phyloP scores from a whole-genome alignment of 805 yeast species.

The Vanderwaltozyma polyspora region DNA sequence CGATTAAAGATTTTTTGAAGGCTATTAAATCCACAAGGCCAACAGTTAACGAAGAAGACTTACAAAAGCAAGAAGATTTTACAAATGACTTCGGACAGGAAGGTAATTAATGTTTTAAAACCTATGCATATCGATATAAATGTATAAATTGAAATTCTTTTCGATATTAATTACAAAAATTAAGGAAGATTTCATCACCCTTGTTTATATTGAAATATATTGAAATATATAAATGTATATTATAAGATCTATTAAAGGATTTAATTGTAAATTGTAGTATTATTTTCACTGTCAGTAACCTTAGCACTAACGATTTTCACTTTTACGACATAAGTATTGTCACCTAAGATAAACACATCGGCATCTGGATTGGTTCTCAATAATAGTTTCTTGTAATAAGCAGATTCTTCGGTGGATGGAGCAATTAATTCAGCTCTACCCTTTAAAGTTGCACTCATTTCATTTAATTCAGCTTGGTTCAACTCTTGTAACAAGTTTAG shows the following conservation, averaged over 20 bases:
- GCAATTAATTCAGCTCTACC: conserved; percentile 56
- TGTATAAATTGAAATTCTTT: too few species aligned
- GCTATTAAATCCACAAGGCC: conserved; percentile 89
- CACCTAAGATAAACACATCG: conserved; percentile 51
- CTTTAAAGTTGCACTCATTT: conserved; percentile 69
- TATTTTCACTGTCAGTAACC: conserved; percentile 69
- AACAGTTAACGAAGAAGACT: conserved; percentile 80
- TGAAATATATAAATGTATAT: too few species aligned
- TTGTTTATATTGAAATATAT: too few species aligned
- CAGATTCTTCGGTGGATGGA: conserved; percentile 37
- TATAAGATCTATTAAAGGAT: too few species aligned
- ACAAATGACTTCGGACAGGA: conserved; percentile 96
- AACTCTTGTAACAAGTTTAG: conserved; percentile 57
- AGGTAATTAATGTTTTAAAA: conserved; percentile 40
- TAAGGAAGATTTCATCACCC: too few species aligned
- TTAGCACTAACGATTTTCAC: conserved; percentile 57
- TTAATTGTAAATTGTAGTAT: conserved; percentile 29
- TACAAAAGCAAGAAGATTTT: conserved; percentile 72
- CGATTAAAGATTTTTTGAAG: conserved; percentile 84
- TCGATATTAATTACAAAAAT: too few species aligned
- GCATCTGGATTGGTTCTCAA: conserved; percentile 60
- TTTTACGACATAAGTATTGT: conserved; percentile 53
- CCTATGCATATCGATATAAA: too few species aligned
- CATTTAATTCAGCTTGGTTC: conserved; percentile 69
- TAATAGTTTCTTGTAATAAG: conserved; percentile 51